Evolutionary conservation across 2,329 filamentous ascomycete species (phyloP), one percentile per base, ranked within the genome.

Genomic region (Xylariaceae sp.): DNA sequence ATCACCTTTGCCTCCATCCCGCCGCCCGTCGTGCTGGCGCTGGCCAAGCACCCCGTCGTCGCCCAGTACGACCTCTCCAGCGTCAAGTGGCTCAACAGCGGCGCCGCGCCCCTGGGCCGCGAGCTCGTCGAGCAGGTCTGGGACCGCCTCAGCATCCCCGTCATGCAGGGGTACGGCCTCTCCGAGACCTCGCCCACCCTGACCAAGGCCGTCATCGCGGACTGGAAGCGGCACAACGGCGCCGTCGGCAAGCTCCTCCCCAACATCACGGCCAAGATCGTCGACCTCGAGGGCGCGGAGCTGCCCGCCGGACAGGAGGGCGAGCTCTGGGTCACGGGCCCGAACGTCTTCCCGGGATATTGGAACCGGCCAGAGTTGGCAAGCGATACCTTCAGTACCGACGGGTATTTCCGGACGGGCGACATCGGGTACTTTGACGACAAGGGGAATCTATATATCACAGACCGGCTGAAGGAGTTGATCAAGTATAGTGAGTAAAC

Each of bases 141-240:
- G 71, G 65, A 77, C 16, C 79, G 89, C 7, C 78, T 93, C 44
- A 81, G 81, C 38, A 73, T 94, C 16, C 83, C 84, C 2, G 81
- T 95, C 46, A 96, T 95, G 71, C 91, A 97, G 66, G 90, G 87
- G 15, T 97, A 95, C 59, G 91, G 91, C 0, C 74, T 97, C 4
- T 89, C 83, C 4, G 91, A 97, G 68, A 94, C 89, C 12, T 83
- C 83, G 19, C 89, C 90, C 0, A 85, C 81, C 1, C 87, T 87
- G 0, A 83, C 89, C 53, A 79, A 79, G 9, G 87, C 89, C 64
- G 68, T 74, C 7, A 83, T 87, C 71, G 77, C 80, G 28, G 83
- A 88, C 51, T 96, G 89, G 88, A 70, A 80, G 47, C 80, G 74
- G 37, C 80, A 78, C 35, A 82, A 90, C 52, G 90, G 89, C 16